Evolutionary conservation across 2,329 filamentous ascomycete genomes (phyloP), one percentile per base, ranked within the genome.

Genomic region (Phyllosticta capitalensis): DNA sequence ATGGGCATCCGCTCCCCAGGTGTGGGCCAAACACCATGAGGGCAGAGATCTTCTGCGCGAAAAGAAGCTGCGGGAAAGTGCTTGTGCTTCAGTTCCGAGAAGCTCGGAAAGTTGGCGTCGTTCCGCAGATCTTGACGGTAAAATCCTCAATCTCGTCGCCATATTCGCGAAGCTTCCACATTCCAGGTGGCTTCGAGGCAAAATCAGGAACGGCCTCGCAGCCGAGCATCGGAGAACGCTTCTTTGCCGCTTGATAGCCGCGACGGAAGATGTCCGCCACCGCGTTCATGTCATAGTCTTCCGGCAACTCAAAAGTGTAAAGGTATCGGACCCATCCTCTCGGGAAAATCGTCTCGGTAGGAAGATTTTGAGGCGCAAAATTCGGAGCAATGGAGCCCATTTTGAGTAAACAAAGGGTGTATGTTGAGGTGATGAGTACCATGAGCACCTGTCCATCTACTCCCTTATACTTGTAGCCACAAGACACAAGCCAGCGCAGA

Each of bases 131-230:
- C 55, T 45, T 57, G 48, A 38, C 55, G 9, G 21, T 19, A 10
- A 57, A 52, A 28, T 57, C 49, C 10, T 57, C 49, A 24, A 57
- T 52, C 49, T 57, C 24, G n/a, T 57, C 55, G 24, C 48, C 24
- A 26, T 52, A 21, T 24, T 57, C 28, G 22, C 49, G 49, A 21
- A 57, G 49, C 48, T 52, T 52, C 24, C 52, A 19, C 24, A 57
- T 22, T 7, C 55, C 48, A 17, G 9, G 26, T 56, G 50, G 54
- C 45, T 56, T 56, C 26, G 19, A 45, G 1, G 30, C 19, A 17
- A 33, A 20, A 9, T 52, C 55, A 21, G 49, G n/a, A 26, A 57
- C 48, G 17, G 49, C 55, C 14, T 57, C 48, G 49, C 55, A 57
- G 17, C 45, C 55, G 12, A 57, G 17, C 14, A 57, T 28, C 1